Evolutionary conservation across 805 yeast genomes (phyloP).

Genomic region (Hanseniaspora jakobsenii): DNA sequence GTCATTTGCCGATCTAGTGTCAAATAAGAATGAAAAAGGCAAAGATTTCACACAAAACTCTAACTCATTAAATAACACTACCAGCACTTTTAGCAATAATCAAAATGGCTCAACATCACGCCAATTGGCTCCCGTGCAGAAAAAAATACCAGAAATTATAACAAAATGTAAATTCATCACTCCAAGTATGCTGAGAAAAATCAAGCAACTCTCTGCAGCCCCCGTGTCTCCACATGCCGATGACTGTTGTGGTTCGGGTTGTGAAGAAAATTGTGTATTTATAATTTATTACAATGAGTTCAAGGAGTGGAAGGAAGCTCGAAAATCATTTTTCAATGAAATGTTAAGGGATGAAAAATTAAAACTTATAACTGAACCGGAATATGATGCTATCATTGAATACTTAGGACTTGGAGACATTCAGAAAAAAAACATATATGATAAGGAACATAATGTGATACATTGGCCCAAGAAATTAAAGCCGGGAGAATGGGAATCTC

Average conservation of each 20-base stretch:
- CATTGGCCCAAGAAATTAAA: not conserved
- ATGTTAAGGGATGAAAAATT: slow-evolving; percentile 7
- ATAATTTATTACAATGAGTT: slow-evolving; percentile 80
- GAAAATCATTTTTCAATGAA: slow-evolving; percentile 25
- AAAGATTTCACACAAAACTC: too few species aligned
- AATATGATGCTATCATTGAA: slow-evolving; percentile 1
- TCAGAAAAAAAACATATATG: not conserved
- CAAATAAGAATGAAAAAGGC: not conserved
- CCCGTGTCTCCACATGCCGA: slow-evolving; percentile 54
- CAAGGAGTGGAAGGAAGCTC: slow-evolving; percentile 59
- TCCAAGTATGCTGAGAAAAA: slow-evolving; percentile 26
- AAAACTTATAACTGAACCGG: not conserved
- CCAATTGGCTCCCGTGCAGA: not conserved
- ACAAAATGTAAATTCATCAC: not conserved
- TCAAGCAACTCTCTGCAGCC: slow-evolving; percentile 73
- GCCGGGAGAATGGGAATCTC: slow-evolving; percentile 10
- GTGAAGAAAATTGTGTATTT: slow-evolving; percentile 88
- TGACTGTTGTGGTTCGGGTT: slow-evolving; percentile 95
- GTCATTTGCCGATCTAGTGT: not conserved
- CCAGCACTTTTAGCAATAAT: too few species aligned
- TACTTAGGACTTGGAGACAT: slow-evolving; percentile 9
- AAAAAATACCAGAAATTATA: slow-evolving; percentile 2
- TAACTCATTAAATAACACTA: too few species aligned
- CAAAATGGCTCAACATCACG: not conserved
- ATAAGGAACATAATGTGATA: not conserved